Percentiles rank a stretch among this genome's conserved stretches.
These are phyloP conservation scores for Porphyrellus sp. DNA, from an alignment of 1,284 basidiomycete genomes.

Conservation along the genomic window DNA sequence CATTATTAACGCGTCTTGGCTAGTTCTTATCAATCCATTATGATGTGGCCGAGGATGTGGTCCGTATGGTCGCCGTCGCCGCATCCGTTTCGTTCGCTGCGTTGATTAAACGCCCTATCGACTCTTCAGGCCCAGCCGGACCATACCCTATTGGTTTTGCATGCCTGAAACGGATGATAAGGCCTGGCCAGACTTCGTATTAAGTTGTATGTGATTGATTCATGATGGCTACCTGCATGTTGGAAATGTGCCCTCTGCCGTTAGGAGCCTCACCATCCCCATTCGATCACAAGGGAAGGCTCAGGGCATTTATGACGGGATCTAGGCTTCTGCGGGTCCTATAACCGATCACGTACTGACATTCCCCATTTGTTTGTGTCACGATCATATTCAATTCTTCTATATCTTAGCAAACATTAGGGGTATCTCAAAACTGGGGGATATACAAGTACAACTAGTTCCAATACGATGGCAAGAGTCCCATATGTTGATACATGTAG, in stretches of 20 bases:
- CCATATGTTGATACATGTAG: slow-evolving; percentile 7
- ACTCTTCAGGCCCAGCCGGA: slow-evolving; percentile 3
- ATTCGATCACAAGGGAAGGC: slow-evolving; percentile 1
- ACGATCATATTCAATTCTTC: neutral
- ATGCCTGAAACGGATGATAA: slow-evolving; percentile 9
- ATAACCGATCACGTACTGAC: slow-evolving; percentile 20
- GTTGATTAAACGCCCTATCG: neutral
- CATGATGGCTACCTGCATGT: no score
- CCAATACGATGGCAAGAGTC: slow-evolving; percentile 19
- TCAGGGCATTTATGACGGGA: neutral
- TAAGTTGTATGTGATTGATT: no score
- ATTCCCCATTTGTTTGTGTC: neutral
- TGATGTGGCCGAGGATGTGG: no score
- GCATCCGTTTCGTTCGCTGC: neutral
- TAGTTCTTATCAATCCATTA: slow-evolving; percentile 14
- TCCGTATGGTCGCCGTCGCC: neutral
- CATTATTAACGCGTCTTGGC: slow-evolving; percentile 6
- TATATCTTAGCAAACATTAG: slow-evolving; percentile 3
- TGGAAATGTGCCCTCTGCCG: neutral
- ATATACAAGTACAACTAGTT: slow-evolving; percentile 26
- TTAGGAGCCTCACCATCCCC: neutral
- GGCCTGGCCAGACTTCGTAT: neutral
- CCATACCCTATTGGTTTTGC: slow-evolving; percentile 6
- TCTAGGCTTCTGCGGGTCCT: neutral
- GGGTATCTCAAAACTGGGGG: slow-evolving; percentile 27